phyloP scores from a whole-genome alignment of 805 yeast genomes.

The Candida andamanensis region DNA sequence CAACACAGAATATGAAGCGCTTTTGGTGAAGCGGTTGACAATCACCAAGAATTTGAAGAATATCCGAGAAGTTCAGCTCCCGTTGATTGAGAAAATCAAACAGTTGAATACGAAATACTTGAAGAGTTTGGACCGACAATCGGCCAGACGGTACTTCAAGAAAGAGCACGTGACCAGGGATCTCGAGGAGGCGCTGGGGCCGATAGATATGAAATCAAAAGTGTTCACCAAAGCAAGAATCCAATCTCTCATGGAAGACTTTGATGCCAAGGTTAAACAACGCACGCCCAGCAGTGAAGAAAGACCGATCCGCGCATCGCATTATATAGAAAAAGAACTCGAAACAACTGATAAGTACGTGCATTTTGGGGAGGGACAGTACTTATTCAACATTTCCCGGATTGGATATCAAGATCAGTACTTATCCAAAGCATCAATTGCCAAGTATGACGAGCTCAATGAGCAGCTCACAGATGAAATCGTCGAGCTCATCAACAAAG shows the following conservation, averaged over 20 bases:
- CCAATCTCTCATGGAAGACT: constrained; percentile 6
- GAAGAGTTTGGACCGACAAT: constrained; percentile 11
- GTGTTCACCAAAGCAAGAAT: constrained; percentile 11
- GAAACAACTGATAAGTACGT: constrained; percentile 6
- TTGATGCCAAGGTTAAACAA: constrained; percentile 6
- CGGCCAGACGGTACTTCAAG: constrained; percentile 9
- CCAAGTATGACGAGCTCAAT: constrained; percentile 30
- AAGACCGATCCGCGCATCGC: constrained; percentile 6
- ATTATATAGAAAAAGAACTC: constrained; percentile 8
- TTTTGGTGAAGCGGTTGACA: constrained; percentile 13
- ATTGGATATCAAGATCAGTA: constrained; percentile 7
- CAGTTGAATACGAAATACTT: constrained; percentile 19
- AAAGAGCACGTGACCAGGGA: constrained; percentile 2
- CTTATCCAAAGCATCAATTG: constrained; percentile 12
- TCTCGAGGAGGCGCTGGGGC: too few species aligned
- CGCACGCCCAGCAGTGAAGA: constrained; percentile 5
- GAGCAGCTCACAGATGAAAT: constrained; percentile 20
- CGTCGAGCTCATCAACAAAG: constrained; percentile 23
- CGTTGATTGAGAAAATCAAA: constrained; percentile 32
- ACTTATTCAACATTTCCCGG: constrained; percentile 8
- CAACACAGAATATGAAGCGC: constrained; percentile 15
- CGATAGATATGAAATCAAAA: constrained; percentile 4
- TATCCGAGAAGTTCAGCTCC: constrained; percentile 27
- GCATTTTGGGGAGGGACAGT: constrained; percentile 8
- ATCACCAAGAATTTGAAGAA: constrained; percentile 16